These are phyloP conservation scores for Calophaca sinica DNA, from an alignment of 306 rosid genomes.

Conservation along the genomic window DNA sequence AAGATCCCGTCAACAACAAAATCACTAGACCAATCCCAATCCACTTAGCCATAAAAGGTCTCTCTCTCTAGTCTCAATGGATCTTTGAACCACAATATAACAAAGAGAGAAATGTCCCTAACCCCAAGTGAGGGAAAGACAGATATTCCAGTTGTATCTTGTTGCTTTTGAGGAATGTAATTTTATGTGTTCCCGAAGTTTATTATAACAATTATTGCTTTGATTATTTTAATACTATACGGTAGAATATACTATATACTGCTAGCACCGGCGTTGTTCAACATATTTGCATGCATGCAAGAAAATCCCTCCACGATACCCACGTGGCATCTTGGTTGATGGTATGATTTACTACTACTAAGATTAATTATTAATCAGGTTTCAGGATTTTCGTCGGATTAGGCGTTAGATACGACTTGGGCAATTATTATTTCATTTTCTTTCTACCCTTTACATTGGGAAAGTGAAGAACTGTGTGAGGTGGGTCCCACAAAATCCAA, in stretches of 20 bases:
- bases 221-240: conserved; percentile 14
- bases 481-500: conserved; percentile 90
- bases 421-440: not conserved
- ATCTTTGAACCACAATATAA: conserved; percentile 35
- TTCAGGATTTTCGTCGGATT: conserved; percentile 47
- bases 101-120: conserved; percentile 46
- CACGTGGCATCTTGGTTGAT: conserved; percentile 76
- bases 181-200: conserved; percentile 69
- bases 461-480: conserved; percentile 53
- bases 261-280: conserved; percentile 31
- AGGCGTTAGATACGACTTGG: conserved; percentile 51
- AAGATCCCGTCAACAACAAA: conserved; percentile 70
- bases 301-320: conserved; percentile 57
- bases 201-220: conserved; percentile 51
- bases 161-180: conserved; percentile 94
- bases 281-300: conserved; percentile 75
- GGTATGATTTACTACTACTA: conserved; percentile 21
- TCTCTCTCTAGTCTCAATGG: conserved; percentile 41
- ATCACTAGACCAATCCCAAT: conserved; percentile 72
- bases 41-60: conserved; percentile 51
- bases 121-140: conserved; percentile 65
- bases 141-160: conserved; percentile 97
- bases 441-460: conserved; percentile 54
- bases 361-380: conserved; percentile 19
- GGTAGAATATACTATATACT: conserved; percentile 18